Evolutionary conservation across 176 grass and related monocot species (phyloP).

Genomic region (Juncus effusus): DNA sequence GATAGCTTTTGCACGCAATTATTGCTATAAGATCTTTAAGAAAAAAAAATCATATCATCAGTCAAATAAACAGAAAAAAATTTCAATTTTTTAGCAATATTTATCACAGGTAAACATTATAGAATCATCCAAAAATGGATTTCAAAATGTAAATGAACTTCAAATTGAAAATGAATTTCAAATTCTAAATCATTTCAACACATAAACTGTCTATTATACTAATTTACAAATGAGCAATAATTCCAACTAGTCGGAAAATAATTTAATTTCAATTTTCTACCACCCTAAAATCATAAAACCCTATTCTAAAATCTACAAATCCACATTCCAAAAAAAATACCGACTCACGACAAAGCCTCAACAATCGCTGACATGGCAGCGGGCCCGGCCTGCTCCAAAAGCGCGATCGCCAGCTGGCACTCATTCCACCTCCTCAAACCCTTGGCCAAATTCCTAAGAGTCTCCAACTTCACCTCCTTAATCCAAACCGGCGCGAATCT

Average conservation of each 20-base stretch:
- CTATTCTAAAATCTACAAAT: neutral
- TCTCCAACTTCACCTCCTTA: slow-evolving; percentile 9
- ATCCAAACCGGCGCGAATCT: slow-evolving; percentile 17
- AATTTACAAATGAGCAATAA: too few relatives aligned
- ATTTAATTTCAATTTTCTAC: slow-evolving; percentile 3
- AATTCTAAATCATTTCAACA: too few relatives aligned
- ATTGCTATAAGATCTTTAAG: too few relatives aligned
- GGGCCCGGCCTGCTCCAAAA: slow-evolving; percentile 16
- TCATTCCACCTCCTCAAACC: slow-evolving; percentile 29
- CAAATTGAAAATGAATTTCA: too few relatives aligned
- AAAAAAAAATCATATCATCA: too few relatives aligned
- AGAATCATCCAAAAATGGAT: too few relatives aligned
- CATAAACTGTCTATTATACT: too few relatives aligned
- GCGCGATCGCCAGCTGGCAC: slow-evolving; percentile 16
- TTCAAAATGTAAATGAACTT: too few relatives aligned
- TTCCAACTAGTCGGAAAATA: neutral
- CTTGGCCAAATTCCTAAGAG: slow-evolving; percentile 14
- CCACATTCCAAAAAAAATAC: neutral
- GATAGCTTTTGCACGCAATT: too few relatives aligned
- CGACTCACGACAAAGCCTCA: slow-evolving; percentile 14
- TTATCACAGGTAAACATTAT: too few relatives aligned
- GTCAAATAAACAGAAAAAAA: too few relatives aligned
- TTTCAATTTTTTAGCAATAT: too few relatives aligned
- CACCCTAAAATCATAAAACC: neutral
- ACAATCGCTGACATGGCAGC: slow-evolving; percentile 26